Base-by-base conservation (phyloP, 192 early-diverging fungal genomes). In the Gigaspora rosea region DNA sequence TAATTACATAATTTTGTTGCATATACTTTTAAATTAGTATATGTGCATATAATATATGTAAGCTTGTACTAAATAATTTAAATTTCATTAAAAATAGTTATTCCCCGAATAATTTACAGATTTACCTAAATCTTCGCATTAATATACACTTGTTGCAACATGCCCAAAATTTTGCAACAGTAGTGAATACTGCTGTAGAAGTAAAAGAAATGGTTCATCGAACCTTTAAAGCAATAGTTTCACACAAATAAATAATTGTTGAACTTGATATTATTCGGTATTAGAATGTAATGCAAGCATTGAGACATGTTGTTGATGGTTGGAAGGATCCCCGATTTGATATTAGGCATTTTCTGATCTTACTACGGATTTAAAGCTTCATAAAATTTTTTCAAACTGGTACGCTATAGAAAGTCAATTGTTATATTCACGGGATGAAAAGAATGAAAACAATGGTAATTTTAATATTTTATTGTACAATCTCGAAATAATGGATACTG, bases 201-300 rank as follows among this genome's bases (percentile, higher is more conserved):
- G 3, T 46, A 46, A 68, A 68, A 46, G 64, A 68, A 3, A 68
- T 68, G 18, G 66, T 68, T 36, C 22, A 68, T 68, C 46, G 9
- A 10, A 68, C 10, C n/a, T 68, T 68, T 10, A 68, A 68, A 49
- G 11, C 3, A 11, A 68, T 68, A n/a, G 66, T 68, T 41, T 10
- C 41, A 68, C 41, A 68, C 41, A 68, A n/a, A n/a, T 9, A 8
- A 68, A 68, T 47, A 68, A 35, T 48, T 10, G 12, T 68, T 10
- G 41, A 68, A 68, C 6, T 68, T 68, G 66, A 68, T 22, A 6
- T 68, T 68, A 68, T 11, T 18, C 1, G 41, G 8, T 7, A 9
- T 3, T 68, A 46, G n/a, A 68, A 68, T 68, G 41, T 36, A 22
- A 20, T n/a, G 32, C 41, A 68, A 12, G 66, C 66, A 68, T 9